Percentiles rank a stretch among this genome's conserved stretches.
Conservation (phyloP, 441 rosid species). For the Arabidopsis lyrata region DNA sequence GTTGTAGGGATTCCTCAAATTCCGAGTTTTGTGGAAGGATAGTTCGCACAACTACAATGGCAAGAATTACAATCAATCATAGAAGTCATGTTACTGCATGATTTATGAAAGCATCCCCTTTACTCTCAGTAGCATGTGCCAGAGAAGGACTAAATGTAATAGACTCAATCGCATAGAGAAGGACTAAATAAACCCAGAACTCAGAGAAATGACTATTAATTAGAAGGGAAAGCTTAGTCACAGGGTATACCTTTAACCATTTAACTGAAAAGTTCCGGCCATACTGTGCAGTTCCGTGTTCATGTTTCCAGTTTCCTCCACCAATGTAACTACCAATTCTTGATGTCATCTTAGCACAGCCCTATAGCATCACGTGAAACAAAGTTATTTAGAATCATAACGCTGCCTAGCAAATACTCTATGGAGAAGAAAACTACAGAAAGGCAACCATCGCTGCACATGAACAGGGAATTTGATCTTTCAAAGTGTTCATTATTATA, state of each 20-base stretch:
- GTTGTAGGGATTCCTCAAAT: slow-evolving; percentile 95
- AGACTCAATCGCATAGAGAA: background rate
- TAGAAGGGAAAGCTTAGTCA: slow-evolving; percentile 19
- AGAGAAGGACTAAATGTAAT: background rate
- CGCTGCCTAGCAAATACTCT: slow-evolving; percentile 6
- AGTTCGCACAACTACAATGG: slow-evolving; percentile 86
- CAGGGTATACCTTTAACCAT: slow-evolving; percentile 85
- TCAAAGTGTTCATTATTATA: background rate
- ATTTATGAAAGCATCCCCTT: background rate
- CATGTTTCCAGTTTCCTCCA: slow-evolving; percentile 99
- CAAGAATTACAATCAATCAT: slow-evolving; percentile 45
- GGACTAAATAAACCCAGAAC: background rate
- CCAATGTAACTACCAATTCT: slow-evolving; percentile 90
- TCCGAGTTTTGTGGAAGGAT: slow-evolving; percentile 95
- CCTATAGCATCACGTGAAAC: slow-evolving; percentile 53
- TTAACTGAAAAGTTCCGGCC: slow-evolving; percentile 98
- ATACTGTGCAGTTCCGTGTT: slow-evolving; percentile 98
- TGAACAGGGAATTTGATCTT: slow-evolving; percentile 8
- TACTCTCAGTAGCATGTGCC: background rate
- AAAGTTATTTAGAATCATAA: slow-evolving; percentile 7
- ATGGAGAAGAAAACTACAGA: slow-evolving; percentile 16
- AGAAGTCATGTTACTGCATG: slow-evolving; percentile 24
- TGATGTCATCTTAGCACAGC: slow-evolving; percentile 99
- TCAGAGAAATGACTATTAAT: slow-evolving; percentile 2
- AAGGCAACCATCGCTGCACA: slow-evolving; percentile 18